Conservation (phyloP, 2,329 filamentous ascomycete genomes). For the Claviceps sp. region DNA sequence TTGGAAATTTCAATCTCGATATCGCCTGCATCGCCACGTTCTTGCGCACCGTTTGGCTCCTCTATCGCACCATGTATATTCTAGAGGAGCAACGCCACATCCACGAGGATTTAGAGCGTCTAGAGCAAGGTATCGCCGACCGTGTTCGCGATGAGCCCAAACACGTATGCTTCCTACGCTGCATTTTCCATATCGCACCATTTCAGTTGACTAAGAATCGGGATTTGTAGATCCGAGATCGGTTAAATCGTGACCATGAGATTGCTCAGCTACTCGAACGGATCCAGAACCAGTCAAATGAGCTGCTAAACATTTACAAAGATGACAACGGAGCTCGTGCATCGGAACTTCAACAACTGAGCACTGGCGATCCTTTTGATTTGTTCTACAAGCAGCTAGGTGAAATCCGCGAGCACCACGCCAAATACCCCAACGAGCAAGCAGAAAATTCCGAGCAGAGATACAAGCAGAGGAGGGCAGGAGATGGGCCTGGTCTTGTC, state of each 20-base stretch:
- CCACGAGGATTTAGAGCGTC: conserved; percentile 90
- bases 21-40: background rate
- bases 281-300: conserved; percentile 73
- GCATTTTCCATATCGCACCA: background rate
- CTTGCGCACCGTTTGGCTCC: background rate
- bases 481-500: conserved; percentile 49
- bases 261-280: conserved; percentile 74
- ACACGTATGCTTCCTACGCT: conserved; percentile 45
- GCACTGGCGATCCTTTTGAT: conserved; percentile 74
- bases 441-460: conserved; percentile 90
- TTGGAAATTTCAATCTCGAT: background rate
- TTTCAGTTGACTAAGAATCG: conserved; percentile 11
- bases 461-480: conserved; percentile 59
- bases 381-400: conserved; percentile 80
- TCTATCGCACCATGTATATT: conserved; percentile 51
- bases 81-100: conserved; percentile 88
- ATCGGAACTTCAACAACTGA: conserved; percentile 72
- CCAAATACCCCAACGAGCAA: conserved; percentile 82
- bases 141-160: conserved; percentile 79
- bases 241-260: conserved; percentile 83
- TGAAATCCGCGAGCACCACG: conserved; percentile 76
- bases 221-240: conserved; percentile 60
- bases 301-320: conserved; percentile 71
- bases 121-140: conserved; percentile 88
- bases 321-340: conserved; percentile 60